Percentiles rank a stretch among this genome's conserved stretches.
phyloP scores from a whole-genome alignment of 2,329 filamentous ascomycete species.

The Pseudogymnoascus sp. region DNA sequence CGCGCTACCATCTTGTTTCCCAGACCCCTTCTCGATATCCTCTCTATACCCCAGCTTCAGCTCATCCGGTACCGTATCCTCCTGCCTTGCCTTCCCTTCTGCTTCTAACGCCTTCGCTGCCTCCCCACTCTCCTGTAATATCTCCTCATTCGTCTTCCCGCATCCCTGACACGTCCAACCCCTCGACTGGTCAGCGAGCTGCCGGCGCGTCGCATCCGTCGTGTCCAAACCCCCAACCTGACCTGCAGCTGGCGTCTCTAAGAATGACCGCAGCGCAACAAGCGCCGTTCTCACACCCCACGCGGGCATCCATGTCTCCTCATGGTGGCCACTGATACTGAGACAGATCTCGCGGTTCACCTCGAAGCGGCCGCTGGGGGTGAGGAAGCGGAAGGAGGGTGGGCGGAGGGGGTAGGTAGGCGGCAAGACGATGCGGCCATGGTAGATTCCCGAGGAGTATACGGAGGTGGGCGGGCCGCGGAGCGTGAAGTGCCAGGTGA shows the following conservation, averaged over 20 bases:
- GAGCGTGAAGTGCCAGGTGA: constrained; percentile 99
- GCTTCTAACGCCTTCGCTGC: constrained; percentile 35
- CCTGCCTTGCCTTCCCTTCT: constrained; percentile 30
- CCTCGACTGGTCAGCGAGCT: constrained; percentile 59
- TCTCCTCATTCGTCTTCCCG: constrained; percentile 60
- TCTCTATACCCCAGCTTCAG: constrained; percentile 60
- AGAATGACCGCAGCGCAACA: constrained; percentile 72
- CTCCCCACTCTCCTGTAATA: constrained; percentile 62
- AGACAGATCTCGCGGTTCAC: constrained; percentile 96
- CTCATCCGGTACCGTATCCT: constrained; percentile 42
- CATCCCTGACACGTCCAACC: constrained; percentile 64
- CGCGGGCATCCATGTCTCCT: constrained; percentile 97
- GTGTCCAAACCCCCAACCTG: constrained; percentile 87
- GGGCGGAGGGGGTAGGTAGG: constrained; percentile 84
- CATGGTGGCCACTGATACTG: constrained; percentile 87
- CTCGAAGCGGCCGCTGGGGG: constrained; percentile 86
- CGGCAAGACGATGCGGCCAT: constrained; percentile 88
- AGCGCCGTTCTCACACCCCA: constrained; percentile 93
- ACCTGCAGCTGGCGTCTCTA: constrained; percentile 81
- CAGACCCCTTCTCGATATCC: constrained; percentile 45
- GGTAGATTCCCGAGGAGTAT: constrained; percentile 79
- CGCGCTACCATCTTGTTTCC: constrained; percentile 11
- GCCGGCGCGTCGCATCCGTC: constrained; percentile 53
- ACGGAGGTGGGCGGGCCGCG: constrained; percentile 71
- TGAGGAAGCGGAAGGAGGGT: constrained; percentile 91